Base-by-base conservation (phyloP, 768 basidiomycete species). In the Mycena vitilis region DNA sequence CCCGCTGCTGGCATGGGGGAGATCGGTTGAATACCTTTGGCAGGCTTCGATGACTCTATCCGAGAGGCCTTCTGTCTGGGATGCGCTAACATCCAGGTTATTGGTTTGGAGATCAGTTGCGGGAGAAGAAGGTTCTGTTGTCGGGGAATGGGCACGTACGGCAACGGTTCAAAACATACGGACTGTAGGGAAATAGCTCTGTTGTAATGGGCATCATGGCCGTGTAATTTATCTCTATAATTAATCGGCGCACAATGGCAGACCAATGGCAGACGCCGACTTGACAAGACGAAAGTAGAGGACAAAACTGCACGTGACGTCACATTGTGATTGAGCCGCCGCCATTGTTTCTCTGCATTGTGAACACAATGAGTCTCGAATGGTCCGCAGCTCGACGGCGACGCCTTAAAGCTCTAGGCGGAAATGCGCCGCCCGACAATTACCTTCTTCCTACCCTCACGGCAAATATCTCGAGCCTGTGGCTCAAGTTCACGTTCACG, bases 61-160 rank as follows among this genome's bases (percentile, higher is more conserved):
- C 1, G 65, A 71, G n/a, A 79, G 74, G 25, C 47, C 72, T 1
- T 52, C 47, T 15, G 75, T 79, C 16, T 91, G 91, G 90, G 84
- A 83, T 64, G 75, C 76, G 20, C 74, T 93, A 65, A 89, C 86
- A 2, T 77, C 78, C 42, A 81, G 89, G 65, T 56, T 92, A 68
- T 74, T 93, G 44, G 60, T 89, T 9, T 91, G 89, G 89, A 82
- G 87, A 69, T 78, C 83, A 0, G 66, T 86, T 12, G 79, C 76
- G 3, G 87, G 86, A 5, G 74, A 72, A 8, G 79, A 81, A 23
- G 76, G 73, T 5, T 78, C 76, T 56, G 65, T 62, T 25, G 74
- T 83, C 1, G 85, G 85, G 7, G 88, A 90, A 68, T 92, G 90
- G 90, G 86, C 81, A n/a, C 80, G 90, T 36, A 73, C n/a, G 56